These are phyloP conservation scores for Lactuca saligna DNA, from an alignment of 129 eudicot species.

Conservation along the genomic window DNA sequence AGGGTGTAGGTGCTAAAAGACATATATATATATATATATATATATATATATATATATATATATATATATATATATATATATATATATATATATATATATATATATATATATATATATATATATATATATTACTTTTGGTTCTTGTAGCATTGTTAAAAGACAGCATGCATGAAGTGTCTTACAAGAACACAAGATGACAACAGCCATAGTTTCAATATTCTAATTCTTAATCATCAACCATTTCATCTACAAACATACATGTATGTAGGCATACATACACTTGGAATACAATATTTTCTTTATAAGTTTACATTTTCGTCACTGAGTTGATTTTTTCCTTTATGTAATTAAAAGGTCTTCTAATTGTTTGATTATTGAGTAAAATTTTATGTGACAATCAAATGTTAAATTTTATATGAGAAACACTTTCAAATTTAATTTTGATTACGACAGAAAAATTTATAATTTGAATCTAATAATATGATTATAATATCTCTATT, in stretches of 20 bases:
- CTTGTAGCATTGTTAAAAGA: slow-evolving; percentile 25
- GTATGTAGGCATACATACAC: background rate
- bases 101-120: slow-evolving; percentile 32
- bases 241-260: background rate
- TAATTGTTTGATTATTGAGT: too few relatives aligned
- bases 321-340: too few relatives aligned
- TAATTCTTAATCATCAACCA: slow-evolving; percentile 16
- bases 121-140: slow-evolving; percentile 34
- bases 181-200: slow-evolving; percentile 22
- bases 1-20: slow-evolving; percentile 13
- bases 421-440: too few relatives aligned
- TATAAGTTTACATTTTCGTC: too few relatives aligned
- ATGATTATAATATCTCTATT: background rate
- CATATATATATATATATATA: slow-evolving; percentile 31
- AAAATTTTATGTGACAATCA: too few relatives aligned
- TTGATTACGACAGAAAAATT: too few relatives aligned
- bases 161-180: slow-evolving; percentile 27
- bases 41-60: slow-evolving; percentile 31
- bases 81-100: slow-evolving; percentile 31
- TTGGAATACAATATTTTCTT: too few relatives aligned
- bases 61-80: slow-evolving; percentile 32
- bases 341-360: too few relatives aligned
- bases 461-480: too few relatives aligned
- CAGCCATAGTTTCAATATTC: slow-evolving; percentile 25
- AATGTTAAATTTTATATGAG: too few relatives aligned